A percentile compares a stretch with the other conserved stretches of the same genome.
phyloP scores from a whole-genome alignment of 2,329 filamentous ascomycete species.

The Diaporthe ilicicola region DNA sequence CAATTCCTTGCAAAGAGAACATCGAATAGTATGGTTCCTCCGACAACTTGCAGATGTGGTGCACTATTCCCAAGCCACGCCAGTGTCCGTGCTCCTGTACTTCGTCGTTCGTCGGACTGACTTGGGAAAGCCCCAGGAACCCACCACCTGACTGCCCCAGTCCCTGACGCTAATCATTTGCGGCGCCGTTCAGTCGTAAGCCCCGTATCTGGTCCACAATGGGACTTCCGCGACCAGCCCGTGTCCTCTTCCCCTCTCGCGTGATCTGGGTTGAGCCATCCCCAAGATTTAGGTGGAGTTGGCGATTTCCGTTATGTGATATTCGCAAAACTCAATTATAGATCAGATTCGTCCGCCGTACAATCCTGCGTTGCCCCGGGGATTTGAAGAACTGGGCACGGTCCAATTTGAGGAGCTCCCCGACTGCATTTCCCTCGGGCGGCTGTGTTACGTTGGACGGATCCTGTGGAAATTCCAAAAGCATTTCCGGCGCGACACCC shows the following conservation, averaged over 20 bases:
- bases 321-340: neutral
- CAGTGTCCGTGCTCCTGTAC: neutral
- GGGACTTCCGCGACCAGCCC: neutral
- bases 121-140: neutral
- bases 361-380: neutral
- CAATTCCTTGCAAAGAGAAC: neutral
- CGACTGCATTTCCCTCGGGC: neutral
- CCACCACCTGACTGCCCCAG: neutral
- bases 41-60: neutral
- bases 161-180: slow-evolving; percentile 1
- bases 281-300: neutral
- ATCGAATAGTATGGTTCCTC: neutral
- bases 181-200: neutral
- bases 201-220: neutral
- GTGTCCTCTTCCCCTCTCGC: neutral
- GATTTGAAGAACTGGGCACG: neutral
- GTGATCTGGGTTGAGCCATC: neutral
- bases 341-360: neutral
- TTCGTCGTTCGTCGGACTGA: neutral
- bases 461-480: neutral
- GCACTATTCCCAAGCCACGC: neutral
- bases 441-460: neutral
- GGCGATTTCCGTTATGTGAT: neutral
- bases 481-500: neutral
- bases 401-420: neutral